A percentile compares a stretch with the other conserved stretches of the same genome.
Conservation (phyloP, 352 stramenopile genomes). For the Plasmopara halstedii region DNA sequence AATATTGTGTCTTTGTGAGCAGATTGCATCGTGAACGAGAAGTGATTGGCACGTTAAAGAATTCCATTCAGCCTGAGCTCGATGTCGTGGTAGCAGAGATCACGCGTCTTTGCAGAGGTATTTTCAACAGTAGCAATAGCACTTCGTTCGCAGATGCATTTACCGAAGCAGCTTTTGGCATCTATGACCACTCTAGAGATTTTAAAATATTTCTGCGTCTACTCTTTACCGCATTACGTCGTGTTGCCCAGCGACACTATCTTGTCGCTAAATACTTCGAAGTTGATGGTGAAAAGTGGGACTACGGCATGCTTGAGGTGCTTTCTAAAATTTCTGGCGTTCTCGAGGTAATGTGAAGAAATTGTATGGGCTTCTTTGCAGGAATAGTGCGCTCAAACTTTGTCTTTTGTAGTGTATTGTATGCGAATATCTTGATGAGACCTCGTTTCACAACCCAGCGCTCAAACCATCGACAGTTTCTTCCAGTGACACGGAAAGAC, state of each 20-base stretch:
- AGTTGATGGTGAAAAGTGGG: constrained; percentile 46
- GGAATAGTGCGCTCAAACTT: neutral
- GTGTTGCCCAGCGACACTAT: constrained; percentile 60
- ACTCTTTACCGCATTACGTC: constrained; percentile 55
- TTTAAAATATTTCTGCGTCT: constrained; percentile 66
- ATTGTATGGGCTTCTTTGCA: neutral
- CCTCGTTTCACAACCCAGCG: constrained; percentile 11
- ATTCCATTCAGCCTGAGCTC: constrained; percentile 55
- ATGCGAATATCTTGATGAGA: constrained; percentile 59
- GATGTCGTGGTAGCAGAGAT: constrained; percentile 52
- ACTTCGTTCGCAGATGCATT: constrained; percentile 75
- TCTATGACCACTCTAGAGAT: constrained; percentile 50
- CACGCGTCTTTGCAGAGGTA: constrained; percentile 56
- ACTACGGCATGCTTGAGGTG: constrained; percentile 63
- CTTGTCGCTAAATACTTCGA: constrained; percentile 61
- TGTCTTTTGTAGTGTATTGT: constrained; percentile 34
- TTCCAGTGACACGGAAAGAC: constrained; percentile 11
- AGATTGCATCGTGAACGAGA: constrained; percentile 73
- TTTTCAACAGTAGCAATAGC: constrained; percentile 67
- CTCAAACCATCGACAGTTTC: constrained; percentile 16
- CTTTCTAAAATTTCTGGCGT: constrained; percentile 55
- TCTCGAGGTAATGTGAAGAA: constrained; percentile 33
- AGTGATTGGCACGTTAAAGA: constrained; percentile 67
- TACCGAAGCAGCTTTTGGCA: constrained; percentile 65
- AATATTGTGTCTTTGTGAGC: constrained; percentile 2